phyloP scores from a whole-genome alignment of 345 rosid genomes.

The Mallotus nudiflorus region DNA sequence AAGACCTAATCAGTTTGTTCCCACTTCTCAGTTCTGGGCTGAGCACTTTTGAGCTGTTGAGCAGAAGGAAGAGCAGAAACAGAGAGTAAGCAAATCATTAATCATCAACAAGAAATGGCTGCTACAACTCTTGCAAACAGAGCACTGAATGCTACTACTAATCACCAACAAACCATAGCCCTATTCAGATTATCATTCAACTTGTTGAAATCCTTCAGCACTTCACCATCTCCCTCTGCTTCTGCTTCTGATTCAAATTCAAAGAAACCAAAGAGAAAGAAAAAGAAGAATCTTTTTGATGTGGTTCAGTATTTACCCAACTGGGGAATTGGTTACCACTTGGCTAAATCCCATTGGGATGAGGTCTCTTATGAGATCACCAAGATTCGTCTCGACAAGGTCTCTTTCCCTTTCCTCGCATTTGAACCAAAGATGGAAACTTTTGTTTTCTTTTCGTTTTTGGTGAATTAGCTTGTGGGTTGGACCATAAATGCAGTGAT shows the following conservation, averaged over 20 bases:
- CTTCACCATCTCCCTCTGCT: slow-evolving; percentile 42
- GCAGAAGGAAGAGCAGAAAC: too few species aligned
- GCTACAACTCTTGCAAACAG: slow-evolving; percentile 5
- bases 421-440: too few species aligned
- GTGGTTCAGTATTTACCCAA: slow-evolving; percentile 90
- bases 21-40: too few species aligned
- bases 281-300: slow-evolving; percentile 95
- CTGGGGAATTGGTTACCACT: slow-evolving; percentile 90
- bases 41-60: too few species aligned
- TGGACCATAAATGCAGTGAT: neutral
- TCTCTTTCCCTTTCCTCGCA: slow-evolving; percentile 17
- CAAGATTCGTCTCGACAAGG: slow-evolving; percentile 95
- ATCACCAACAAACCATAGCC: neutral
- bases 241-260: slow-evolving; percentile 21
- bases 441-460: neutral
- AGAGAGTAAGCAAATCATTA: too few species aligned
- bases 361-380: slow-evolving; percentile 86
- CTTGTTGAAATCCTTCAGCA: slow-evolving; percentile 47
- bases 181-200: slow-evolving; percentile 32
- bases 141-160: neutral
- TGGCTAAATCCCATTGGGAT: slow-evolving; percentile 97
- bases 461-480: neutral
- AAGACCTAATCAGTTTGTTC: too few species aligned
- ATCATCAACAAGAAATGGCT: slow-evolving; percentile 2
- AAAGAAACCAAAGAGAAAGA: slow-evolving; percentile 51